Conservation (phyloP, 129 eudicot species). For the Smallanthus sonchifolius region DNA sequence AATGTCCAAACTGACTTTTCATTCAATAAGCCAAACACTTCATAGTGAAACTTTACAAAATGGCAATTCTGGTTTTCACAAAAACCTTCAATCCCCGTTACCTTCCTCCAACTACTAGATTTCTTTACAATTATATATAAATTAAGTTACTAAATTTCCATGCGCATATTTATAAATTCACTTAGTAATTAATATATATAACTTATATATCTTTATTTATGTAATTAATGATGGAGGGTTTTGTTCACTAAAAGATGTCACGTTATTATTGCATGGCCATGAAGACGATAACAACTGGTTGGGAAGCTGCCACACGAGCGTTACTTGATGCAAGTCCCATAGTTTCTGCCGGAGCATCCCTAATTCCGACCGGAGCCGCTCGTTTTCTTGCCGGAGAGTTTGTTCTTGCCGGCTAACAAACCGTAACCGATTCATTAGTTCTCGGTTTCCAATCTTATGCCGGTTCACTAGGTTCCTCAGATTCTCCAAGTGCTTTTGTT, state of each 20-base stretch:
- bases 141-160: neutral
- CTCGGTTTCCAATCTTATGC: constrained; percentile 52
- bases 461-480: constrained; percentile 58
- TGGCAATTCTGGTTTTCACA: constrained; percentile 32
- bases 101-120: neutral
- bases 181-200: too few relatives aligned
- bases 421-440: constrained; percentile 58
- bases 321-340: constrained; percentile 60
- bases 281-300: constrained; percentile 47
- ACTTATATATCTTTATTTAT: constrained; percentile 6
- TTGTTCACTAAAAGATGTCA: constrained; percentile 30
- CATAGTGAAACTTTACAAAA: constrained; percentile 29
- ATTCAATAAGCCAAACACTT: constrained; percentile 6
- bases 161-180: neutral
- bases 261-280: constrained; percentile 41
- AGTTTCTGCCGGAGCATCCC: constrained; percentile 52
- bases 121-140: neutral
- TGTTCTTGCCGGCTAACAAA: constrained; percentile 38
- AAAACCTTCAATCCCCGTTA: neutral
- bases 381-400: constrained; percentile 46
- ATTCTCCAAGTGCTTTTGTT: constrained; percentile 81
- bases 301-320: constrained; percentile 58
- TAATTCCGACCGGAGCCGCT: constrained; percentile 54
- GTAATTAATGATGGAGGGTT: constrained; percentile 37
- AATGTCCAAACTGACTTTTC: constrained; percentile 16